Conservation (phyloP, 2,329 filamentous ascomycete species). For the Niveomyces coronatus region DNA sequence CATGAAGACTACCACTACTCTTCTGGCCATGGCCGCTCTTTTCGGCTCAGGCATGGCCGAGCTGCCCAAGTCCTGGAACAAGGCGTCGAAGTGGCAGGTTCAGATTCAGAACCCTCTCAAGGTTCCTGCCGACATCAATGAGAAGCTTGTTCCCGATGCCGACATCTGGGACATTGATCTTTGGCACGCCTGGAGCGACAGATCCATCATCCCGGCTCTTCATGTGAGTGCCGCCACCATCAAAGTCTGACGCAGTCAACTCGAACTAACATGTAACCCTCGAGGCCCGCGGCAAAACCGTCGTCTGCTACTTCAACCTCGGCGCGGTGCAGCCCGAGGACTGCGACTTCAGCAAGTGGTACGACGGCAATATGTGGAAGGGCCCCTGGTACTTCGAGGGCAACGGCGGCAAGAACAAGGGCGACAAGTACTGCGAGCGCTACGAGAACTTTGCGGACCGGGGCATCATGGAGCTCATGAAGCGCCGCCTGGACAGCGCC, state of each 20-base stretch:
- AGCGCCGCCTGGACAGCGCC: constrained; percentile 19
- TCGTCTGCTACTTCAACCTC: constrained; percentile 25
- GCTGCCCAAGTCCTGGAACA: constrained; percentile 1
- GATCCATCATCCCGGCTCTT: neutral
- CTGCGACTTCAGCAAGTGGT: constrained; percentile 1
- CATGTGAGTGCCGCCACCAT: constrained; percentile 3
- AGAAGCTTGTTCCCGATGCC: constrained; percentile 2
- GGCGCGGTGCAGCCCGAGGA: constrained; percentile 18
- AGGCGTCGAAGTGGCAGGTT: neutral
- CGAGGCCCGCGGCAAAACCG: constrained; percentile 16
- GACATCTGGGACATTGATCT: constrained; percentile 7
- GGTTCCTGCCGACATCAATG: neutral
- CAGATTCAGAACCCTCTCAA: constrained; percentile 1
- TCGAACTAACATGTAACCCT: neutral
- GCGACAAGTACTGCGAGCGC: constrained; percentile 13
- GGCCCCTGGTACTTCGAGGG: constrained; percentile 18
- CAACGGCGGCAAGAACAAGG: neutral
- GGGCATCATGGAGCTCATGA: constrained; percentile 20
- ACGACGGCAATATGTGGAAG: neutral
- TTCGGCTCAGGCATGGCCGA: too few species aligned
- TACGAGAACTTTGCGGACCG: constrained; percentile 20
- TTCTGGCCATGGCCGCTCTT: too few species aligned
- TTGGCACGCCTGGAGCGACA: constrained; percentile 2
- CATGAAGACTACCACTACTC: too few species aligned
- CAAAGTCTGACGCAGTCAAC: neutral